phyloP scores from a whole-genome alignment of 116 monocot species.

The Cymodocea nodosa region DNA sequence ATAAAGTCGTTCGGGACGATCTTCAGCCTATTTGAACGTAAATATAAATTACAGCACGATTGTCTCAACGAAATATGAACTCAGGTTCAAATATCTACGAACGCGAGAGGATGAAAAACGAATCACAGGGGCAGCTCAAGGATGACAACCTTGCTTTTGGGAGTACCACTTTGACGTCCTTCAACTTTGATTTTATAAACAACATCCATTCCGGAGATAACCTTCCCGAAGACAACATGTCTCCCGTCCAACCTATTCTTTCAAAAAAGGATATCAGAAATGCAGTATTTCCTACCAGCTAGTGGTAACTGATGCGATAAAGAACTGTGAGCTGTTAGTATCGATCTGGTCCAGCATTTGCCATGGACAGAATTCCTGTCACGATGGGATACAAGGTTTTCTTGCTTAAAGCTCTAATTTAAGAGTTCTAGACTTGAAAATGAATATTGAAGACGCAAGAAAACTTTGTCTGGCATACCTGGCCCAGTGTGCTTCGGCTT shows the following conservation, averaged over 20 bases:
- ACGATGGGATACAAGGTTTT: background rate
- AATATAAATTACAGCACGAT: too few species aligned
- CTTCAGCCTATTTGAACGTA: too few species aligned
- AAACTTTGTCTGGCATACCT: constrained; percentile 22
- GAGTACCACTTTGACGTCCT: constrained; percentile 67
- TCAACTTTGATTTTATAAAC: constrained; percentile 89
- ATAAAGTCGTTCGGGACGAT: too few species aligned
- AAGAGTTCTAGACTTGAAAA: too few species aligned
- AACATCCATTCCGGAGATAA: constrained; percentile 89
- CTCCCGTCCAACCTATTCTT: constrained; percentile 71
- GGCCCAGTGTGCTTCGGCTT: constrained; percentile 88
- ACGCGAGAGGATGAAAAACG: background rate
- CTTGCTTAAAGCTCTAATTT: too few species aligned
- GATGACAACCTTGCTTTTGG: constrained; percentile 86
- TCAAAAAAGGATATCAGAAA: background rate
- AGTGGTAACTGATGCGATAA: constrained; percentile 88
- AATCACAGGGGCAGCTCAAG: constrained; percentile 55
- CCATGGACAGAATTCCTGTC: constrained; percentile 81
- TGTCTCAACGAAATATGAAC: too few species aligned
- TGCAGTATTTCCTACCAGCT: constrained; percentile 28
- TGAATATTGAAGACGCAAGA: background rate
- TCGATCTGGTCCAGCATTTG: constrained; percentile 80
- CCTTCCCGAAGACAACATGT: constrained; percentile 93
- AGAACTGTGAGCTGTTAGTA: constrained; percentile 91
- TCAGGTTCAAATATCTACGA: too few species aligned